A percentile compares a stretch with the other conserved stretches of the same genome.
phyloP scores from a whole-genome alignment of 2,329 filamentous ascomycete species.

The Colletotrichum incanum region DNA sequence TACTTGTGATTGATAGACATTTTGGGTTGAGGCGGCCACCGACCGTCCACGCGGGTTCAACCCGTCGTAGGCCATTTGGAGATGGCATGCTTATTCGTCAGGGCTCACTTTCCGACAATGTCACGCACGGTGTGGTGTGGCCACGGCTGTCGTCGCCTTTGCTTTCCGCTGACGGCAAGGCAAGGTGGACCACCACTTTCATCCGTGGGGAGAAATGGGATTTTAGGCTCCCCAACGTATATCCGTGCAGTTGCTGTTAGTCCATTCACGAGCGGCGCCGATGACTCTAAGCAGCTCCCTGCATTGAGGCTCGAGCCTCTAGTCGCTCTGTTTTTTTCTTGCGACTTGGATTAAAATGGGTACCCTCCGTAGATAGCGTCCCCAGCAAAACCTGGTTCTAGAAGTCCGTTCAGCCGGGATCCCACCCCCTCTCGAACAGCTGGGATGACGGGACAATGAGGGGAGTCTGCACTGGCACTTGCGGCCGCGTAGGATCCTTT shows the following conservation, averaged over 20 bases:
- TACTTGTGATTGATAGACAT: conserved; percentile 42
- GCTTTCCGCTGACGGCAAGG: conserved; percentile 23
- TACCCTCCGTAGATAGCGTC: conserved; percentile 8
- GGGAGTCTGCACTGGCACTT: conserved; percentile 7
- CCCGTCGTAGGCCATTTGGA: neutral
- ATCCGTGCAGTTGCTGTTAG: conserved; percentile 39
- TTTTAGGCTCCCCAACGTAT: conserved; percentile 23
- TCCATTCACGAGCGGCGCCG: conserved; percentile 25
- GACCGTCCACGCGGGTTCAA: neutral
- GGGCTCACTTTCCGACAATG: conserved; percentile 14
- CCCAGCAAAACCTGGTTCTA: conserved; percentile 21
- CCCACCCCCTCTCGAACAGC: neutral
- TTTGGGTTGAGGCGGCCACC: conserved; percentile 5
- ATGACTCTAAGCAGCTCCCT: conserved; percentile 23
- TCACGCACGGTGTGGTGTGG: neutral
- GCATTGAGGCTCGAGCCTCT: conserved; percentile 38
- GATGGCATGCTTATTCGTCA: conserved; percentile 39
- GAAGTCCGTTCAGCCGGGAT: conserved; percentile 30
- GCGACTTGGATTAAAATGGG: neutral
- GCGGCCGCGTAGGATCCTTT: neutral
- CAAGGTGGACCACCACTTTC: conserved; percentile 3
- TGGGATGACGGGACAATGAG: conserved; percentile 25
- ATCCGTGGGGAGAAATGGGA: conserved; percentile 22
- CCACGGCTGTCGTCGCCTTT: conserved; percentile 10
- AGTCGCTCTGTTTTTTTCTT: neutral